phyloP scores from a whole-genome alignment of 495 filamentous ascomycete genomes.

The Penicillium diatomitis region DNA sequence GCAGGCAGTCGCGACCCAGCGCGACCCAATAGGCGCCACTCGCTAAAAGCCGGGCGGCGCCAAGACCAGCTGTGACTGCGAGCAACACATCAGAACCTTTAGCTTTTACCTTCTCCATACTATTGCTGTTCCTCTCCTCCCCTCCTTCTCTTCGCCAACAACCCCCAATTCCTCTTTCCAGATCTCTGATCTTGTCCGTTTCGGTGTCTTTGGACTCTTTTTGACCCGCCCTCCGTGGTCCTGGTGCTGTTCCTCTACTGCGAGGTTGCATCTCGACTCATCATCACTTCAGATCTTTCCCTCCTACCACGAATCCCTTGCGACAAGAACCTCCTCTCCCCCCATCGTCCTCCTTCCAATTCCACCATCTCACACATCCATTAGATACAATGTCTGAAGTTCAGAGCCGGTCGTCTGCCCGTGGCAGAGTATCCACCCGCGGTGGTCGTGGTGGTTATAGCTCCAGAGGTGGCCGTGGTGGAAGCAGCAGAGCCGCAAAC shows the following conservation, averaged over 20 bases:
- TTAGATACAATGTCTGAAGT: slow-evolving; percentile 77
- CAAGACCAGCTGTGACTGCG: slow-evolving; percentile 22
- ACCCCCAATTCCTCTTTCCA: slow-evolving; percentile 10
- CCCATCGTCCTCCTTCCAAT: slow-evolving; percentile 24
- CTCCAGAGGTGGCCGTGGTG: slow-evolving; percentile 59
- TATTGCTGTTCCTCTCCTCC: slow-evolving; percentile 18
- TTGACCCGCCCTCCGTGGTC: slow-evolving; percentile 32
- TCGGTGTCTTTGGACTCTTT: slow-evolving; percentile 30
- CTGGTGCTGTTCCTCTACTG: slow-evolving; percentile 32
- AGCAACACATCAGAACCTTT: slow-evolving; percentile 26
- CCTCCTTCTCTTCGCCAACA: slow-evolving; percentile 10
- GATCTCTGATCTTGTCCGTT: neutral
- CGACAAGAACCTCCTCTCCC: slow-evolving; percentile 6
- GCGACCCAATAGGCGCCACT: slow-evolving; percentile 22
- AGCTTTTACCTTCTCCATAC: slow-evolving; percentile 25
- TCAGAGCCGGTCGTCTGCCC: slow-evolving; percentile 67
- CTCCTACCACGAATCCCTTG: slow-evolving; percentile 21
- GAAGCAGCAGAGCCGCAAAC: slow-evolving; percentile 60
- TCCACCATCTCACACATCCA: slow-evolving; percentile 29
- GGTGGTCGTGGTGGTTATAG: slow-evolving; percentile 77
- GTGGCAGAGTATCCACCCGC: slow-evolving; percentile 72
- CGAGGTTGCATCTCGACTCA: slow-evolving; percentile 28
- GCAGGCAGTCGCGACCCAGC: neutral
- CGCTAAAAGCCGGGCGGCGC: slow-evolving; percentile 26
- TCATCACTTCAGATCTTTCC: slow-evolving; percentile 17